These are phyloP conservation scores for Moesziomyces antarcticus DNA, from an alignment of 1,284 basidiomycete genomes.

Conservation along the genomic window DNA sequence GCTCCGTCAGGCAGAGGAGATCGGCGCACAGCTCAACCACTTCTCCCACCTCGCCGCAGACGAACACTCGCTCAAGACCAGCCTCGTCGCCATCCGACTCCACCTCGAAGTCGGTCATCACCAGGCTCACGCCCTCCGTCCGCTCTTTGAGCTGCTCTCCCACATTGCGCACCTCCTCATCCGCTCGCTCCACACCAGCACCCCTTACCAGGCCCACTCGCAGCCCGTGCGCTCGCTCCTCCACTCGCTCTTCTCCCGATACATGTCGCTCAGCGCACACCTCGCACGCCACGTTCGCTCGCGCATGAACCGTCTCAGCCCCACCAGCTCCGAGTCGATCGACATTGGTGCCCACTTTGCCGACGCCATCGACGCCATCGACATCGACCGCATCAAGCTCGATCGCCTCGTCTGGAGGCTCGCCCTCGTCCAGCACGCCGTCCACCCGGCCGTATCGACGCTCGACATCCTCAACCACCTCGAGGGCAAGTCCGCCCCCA, in stretches of 20 bases:
- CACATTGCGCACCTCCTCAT: conserved; percentile 4
- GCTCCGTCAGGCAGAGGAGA: conserved; percentile 5
- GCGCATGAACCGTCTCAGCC: conserved; percentile 7
- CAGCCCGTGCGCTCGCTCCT: not conserved
- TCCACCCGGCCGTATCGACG: not conserved
- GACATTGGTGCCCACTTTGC: conserved; percentile 5
- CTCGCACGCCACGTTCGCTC: conserved; percentile 4
- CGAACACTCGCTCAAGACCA: conserved; percentile 6
- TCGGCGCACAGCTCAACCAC: conserved; percentile 5
- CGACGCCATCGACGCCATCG: conserved; percentile 10
- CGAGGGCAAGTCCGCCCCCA: conserved; percentile 37
- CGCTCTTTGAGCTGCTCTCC: conserved; percentile 5
- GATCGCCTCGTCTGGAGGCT: conserved; percentile 2
- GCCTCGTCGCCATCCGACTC: not conserved
- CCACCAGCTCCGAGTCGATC: conserved; percentile 1
- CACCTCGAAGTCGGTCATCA: conserved; percentile 5
- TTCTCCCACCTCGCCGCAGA: conserved; percentile 3
- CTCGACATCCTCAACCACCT: not conserved
- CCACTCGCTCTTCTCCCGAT: not conserved
- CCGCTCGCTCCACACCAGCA: not conserved
- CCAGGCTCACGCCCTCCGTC: conserved; percentile 5
- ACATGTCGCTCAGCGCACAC: conserved; percentile 5
- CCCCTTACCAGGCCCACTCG: not conserved
- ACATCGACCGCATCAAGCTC: not conserved
- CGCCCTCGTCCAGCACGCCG: not conserved